phyloP scores from a whole-genome alignment of 306 rosid species.

The peach (Prunus persica) region DNA sequence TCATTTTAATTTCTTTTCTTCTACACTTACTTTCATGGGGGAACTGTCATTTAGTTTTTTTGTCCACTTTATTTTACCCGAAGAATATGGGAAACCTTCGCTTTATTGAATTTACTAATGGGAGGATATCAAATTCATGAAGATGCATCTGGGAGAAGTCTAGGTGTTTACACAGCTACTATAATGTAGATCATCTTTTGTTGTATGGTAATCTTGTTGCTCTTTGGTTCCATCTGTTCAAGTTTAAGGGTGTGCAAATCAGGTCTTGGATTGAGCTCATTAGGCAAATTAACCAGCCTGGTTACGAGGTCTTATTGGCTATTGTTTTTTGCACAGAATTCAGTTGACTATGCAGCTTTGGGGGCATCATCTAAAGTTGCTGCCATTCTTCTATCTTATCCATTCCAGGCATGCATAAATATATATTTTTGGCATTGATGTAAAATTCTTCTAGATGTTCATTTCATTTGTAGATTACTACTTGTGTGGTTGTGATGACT shows the following conservation, averaged over 20 bases:
- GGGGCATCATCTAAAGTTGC: conserved; percentile 71
- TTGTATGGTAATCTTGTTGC: not conserved
- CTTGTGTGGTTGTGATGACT: conserved; percentile 11
- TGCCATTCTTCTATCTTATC: conserved; percentile 83
- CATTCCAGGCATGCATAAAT: conserved; percentile 65
- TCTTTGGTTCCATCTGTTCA: not conserved
- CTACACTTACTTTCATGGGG: not conserved
- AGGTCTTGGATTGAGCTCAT: not conserved
- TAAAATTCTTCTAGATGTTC: conserved; percentile 22
- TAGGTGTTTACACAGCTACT: not conserved
- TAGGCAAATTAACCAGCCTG: not conserved
- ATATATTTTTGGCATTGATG: conserved; percentile 15
- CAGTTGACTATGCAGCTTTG: conserved; percentile 76
- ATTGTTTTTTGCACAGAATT: conserved; percentile 48
- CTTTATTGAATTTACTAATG: not conserved
- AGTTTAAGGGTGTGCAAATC: not conserved
- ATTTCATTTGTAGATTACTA: conserved; percentile 23
- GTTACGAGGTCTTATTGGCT: not conserved
- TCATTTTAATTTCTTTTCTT: not conserved
- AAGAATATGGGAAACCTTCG: not conserved
- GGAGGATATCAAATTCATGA: not conserved
- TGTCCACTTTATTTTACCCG: no score
- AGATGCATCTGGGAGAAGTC: not conserved
- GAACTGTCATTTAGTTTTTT: not conserved
- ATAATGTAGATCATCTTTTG: not conserved